Percentiles rank a stretch among this genome's conserved stretches.
Evolutionary conservation across 805 yeast species (phyloP).

Genomic region (Candida xiaguanensis): DNA sequence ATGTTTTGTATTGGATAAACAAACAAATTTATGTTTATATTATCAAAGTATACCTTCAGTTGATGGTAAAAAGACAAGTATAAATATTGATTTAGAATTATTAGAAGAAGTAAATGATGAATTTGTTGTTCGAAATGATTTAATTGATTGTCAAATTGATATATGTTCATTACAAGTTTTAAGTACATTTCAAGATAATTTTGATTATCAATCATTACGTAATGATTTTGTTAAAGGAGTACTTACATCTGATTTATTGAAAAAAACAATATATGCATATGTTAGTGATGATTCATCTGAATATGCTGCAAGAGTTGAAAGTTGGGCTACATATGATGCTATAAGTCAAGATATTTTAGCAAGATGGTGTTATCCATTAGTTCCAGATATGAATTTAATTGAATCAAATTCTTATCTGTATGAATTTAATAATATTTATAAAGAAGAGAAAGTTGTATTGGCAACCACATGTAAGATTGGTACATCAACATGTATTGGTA

Average conservation of each 20-base stretch:
- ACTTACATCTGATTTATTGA: constrained; percentile 81
- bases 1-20: constrained; percentile 73
- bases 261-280: constrained; percentile 87
- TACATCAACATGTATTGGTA: constrained; percentile 78
- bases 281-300: constrained; percentile 65
- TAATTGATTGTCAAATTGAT: constrained; percentile 95
- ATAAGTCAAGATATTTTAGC: constrained; percentile 85
- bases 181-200: constrained; percentile 91
- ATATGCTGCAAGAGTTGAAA: constrained; percentile 93
- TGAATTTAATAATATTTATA: constrained; percentile 82
- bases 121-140: constrained; percentile 80
- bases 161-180: constrained; percentile 94
- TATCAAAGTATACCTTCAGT: constrained; percentile 74
- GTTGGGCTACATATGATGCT: constrained; percentile 90
- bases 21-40: constrained; percentile 71
- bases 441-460: constrained; percentile 81
- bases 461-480: constrained; percentile 92
- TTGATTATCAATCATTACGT: constrained; percentile 86
- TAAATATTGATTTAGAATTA: constrained; percentile 79
- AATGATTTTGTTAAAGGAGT: constrained; percentile 89
- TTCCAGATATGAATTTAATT: constrained; percentile 77
- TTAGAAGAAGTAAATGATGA: constrained; percentile 69
- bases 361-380: constrained; percentile 90
- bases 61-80: constrained; percentile 29
- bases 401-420: constrained; percentile 72